These are phyloP conservation scores for Nannochloropsis salina DNA, from an alignment of 108 stramenopile genomes.

Conservation along the genomic window DNA sequence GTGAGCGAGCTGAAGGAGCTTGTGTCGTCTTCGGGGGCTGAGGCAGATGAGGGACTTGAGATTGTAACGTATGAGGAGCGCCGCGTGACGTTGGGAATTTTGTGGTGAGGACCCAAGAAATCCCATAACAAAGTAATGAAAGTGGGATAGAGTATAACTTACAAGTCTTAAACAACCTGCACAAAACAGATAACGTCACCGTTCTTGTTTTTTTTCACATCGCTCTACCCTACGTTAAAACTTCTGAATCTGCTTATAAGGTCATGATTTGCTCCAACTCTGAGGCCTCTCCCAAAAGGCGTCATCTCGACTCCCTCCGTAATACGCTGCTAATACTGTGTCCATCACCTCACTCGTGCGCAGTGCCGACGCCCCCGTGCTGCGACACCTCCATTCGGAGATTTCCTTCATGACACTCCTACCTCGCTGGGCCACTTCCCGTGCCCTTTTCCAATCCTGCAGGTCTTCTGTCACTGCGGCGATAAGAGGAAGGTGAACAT, in stretches of 20 bases:
- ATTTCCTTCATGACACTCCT: not conserved
- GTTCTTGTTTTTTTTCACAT: no score
- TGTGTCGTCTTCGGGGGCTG: not conserved
- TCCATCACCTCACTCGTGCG: slow-evolving; percentile 8
- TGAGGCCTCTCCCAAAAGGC: not conserved
- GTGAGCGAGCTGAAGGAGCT: not conserved
- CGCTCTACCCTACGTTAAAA: no score
- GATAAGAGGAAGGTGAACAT: not conserved
- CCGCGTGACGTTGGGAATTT: not conserved
- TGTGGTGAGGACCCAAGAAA: not conserved
- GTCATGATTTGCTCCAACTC: not conserved
- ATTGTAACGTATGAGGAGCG: not conserved
- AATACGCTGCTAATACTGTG: not conserved
- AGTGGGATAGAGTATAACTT: no score
- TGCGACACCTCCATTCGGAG: not conserved
- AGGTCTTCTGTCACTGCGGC: not conserved
- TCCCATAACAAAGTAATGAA: no score
- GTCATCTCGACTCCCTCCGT: not conserved
- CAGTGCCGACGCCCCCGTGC: slow-evolving; percentile 14
- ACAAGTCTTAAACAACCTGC: no score
- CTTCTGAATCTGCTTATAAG: no score
- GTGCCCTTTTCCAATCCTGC: slow-evolving; percentile 6
- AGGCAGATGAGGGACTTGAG: not conserved
- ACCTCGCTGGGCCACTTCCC: not conserved
- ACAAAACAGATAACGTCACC: no score